Base-by-base conservation (phyloP, 169 alveolate genomes). In the Theileria equi region DNA sequence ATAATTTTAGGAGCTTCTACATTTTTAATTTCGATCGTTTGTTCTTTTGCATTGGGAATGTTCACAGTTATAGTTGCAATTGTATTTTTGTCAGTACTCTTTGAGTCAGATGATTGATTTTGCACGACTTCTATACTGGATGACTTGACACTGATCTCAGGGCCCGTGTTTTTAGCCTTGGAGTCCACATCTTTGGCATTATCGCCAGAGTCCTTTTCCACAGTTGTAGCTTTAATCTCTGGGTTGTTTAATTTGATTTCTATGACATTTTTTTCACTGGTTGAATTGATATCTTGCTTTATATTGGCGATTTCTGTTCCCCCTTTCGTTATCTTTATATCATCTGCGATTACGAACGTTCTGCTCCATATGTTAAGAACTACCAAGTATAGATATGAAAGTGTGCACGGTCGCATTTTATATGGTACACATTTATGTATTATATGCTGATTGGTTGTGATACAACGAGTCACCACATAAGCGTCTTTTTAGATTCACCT, bases 31-130 rank as follows among this genome's bases (percentile, higher is more conserved):
- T 45, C 63, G 16, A 60, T 60, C n/a, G 61, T 38, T 28, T 38
- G 68, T 68, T 17, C 29, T 10, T 49, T 23, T 11, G 3, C 19
- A 11, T 60, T 60, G 21, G 63, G 74, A 8, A 60, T 60, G 19
- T 60, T 60, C 52, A 45, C 7, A 52, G 71, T 49, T 7, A 60
- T 49, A 23, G 63, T 60, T 13, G 71, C 63, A 3, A 55, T 43
- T 7, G 66, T 55, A 11, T 31, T 16, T 3, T 49, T 40, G 3
- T 3, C 8, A 17, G 59, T 10, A 13, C 3, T 3, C 3, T 35
- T 7, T 2, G 53, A 29, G 45, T 21, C 44, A n/a, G n/a, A n/a
- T n/a, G n/a, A n/a, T n/a, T n/a, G n/a, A n/a, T n/a, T n/a, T n/a
- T n/a, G n/a, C n/a, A n/a, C n/a, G n/a, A n/a, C n/a, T n/a, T n/a